Evolutionary conservation across 129 eudicot species (phyloP), one percentile per base, ranked within the genome.

Genomic region (Rutidosis leptorrhynchoides): DNA sequence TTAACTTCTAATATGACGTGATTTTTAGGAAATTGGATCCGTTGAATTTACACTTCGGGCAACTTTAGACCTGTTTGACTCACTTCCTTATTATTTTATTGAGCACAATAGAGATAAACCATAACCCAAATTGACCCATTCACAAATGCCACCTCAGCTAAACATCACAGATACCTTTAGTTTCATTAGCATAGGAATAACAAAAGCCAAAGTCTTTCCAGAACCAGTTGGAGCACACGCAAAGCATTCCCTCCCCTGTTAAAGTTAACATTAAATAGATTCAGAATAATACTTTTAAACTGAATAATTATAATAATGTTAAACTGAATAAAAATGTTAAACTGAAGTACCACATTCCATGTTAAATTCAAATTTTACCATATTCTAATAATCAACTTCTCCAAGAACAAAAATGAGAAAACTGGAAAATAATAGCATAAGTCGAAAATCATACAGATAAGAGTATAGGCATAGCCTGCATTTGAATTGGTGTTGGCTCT

Each of bases 191-290:
- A 88, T 92, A 29, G 98, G 98, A 58, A 83, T 77, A 56, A 92
- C 69, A 65, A 92, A 92, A 24, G 98, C 98, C 81, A 92, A 73
- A 61, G 98, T 92, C 80, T 92, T 92, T 4, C 98, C 98, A 23
- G 96, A 88, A 76, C 96, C 98, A 82, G 98, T 92, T 37, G 98
- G 98, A 61, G 98, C 98, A 82, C 95, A 92, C 1, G 96, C 96
- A 80, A 92, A 92, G 68, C 91, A 88, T 73, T 92, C 98, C 75
- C 96, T 83, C 22, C 96, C 98, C 98, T 87, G 64, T n/a, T 57
- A 43, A 74, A 65, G 64, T 23, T 30, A 42, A 43, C 62, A 54
- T 29, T 62, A 6, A 65, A 32, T 2, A 27, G 59, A 24, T 62
- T 76, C 64, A 76, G 58, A n/a, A n/a, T n/a, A n/a, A n/a, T n/a